Conservation (phyloP, 2,329 filamentous ascomycete genomes). For the Phyllosticta citribraziliensis region DNA sequence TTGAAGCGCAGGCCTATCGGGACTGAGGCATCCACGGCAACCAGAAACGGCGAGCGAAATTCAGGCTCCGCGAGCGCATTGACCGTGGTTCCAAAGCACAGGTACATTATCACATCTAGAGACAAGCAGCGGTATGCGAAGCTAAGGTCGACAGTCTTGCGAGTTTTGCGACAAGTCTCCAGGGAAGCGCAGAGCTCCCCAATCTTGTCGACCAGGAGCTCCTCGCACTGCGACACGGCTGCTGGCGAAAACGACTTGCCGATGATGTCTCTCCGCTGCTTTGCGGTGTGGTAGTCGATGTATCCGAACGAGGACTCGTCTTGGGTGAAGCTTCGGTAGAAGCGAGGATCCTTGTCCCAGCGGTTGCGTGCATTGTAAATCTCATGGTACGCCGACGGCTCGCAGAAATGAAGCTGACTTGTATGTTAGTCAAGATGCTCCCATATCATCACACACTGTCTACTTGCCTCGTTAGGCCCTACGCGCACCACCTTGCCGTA, state of each 20-base stretch:
- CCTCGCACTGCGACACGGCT: slow-evolving; percentile 27
- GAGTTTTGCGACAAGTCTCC: slow-evolving; percentile 10
- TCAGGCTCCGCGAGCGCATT: slow-evolving; percentile 29
- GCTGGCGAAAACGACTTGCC: slow-evolving; percentile 32
- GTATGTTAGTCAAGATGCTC: neutral
- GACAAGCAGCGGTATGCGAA: slow-evolving; percentile 20
- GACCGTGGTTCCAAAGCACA: slow-evolving; percentile 34
- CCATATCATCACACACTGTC: too few species aligned
- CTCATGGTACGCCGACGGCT: slow-evolving; percentile 33
- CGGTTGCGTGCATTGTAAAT: slow-evolving; percentile 34
- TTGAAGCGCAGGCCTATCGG: slow-evolving; percentile 30
- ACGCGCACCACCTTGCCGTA: slow-evolving; percentile 22
- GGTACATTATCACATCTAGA: slow-evolving; percentile 22
- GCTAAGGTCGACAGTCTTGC: slow-evolving; percentile 16
- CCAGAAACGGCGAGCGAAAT: slow-evolving; percentile 33
- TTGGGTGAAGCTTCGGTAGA: slow-evolving; percentile 34
- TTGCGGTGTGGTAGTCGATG: slow-evolving; percentile 30
- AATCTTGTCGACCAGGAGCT: slow-evolving; percentile 27
- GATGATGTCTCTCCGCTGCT: slow-evolving; percentile 33
- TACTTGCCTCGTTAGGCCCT: slow-evolving; percentile 20
- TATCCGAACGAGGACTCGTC: slow-evolving; percentile 35
- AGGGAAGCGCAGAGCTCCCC: slow-evolving; percentile 24
- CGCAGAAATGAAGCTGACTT: slow-evolving; percentile 33
- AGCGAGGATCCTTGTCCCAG: slow-evolving; percentile 33
- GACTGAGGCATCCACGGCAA: slow-evolving; percentile 31